A percentile compares a stretch with the other conserved stretches of the same genome.
phyloP scores from a whole-genome alignment of 208 protist genomes.

The Trypanosomatidae sp. region DNA sequence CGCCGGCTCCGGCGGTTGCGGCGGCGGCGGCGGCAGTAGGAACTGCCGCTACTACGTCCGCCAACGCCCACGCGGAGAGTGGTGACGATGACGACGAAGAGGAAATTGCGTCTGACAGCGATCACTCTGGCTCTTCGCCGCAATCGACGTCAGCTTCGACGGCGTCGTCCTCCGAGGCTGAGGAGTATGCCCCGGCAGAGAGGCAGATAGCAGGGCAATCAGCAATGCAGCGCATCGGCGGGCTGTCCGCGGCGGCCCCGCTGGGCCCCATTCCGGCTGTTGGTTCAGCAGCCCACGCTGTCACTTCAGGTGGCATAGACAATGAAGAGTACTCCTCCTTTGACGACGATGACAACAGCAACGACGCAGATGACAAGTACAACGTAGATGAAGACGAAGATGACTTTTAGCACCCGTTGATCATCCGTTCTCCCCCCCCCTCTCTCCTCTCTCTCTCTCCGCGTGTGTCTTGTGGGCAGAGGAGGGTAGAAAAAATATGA shows the following conservation, averaged over 20 bases:
- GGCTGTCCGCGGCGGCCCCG: background rate
- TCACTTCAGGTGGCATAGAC: slow-evolving; percentile 32
- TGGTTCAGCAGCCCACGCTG: slow-evolving; percentile 13
- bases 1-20: slow-evolving; percentile 5
- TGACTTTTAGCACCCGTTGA: slow-evolving; percentile 60
- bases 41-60: background rate
- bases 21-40: background rate
- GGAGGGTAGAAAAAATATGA: background rate
- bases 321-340: slow-evolving; percentile 84
- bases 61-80: background rate
- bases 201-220: slow-evolving; percentile 8
- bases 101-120: background rate
- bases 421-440: background rate
- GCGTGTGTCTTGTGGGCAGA: background rate
- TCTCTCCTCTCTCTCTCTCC: background rate
- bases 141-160: background rate
- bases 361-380: slow-evolving; percentile 57
- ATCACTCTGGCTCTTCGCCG: background rate
- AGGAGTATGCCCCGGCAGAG: background rate
- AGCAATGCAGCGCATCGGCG: background rate
- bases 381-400: slow-evolving; percentile 83
- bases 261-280: slow-evolving; percentile 1
- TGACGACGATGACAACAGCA: slow-evolving; percentile 52
- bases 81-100: slow-evolving; percentile 1
- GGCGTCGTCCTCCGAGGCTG: background rate